Percentiles rank a stretch among this genome's conserved stretches.
phyloP scores from a whole-genome alignment of 305 asterid genomes.

The Lippia alba region DNA sequence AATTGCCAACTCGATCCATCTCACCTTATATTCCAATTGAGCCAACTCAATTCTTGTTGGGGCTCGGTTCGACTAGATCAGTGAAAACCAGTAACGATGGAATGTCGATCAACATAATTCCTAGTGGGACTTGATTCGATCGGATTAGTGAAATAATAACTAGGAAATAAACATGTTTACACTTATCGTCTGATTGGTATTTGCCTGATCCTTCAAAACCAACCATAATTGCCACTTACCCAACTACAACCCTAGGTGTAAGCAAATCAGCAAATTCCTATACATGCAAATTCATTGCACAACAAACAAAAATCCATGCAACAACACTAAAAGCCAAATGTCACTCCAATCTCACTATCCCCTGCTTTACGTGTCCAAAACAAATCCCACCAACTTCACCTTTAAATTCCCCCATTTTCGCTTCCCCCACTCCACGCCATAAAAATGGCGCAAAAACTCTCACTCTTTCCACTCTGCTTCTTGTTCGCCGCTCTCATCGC shows the following conservation, averaged over 20 bases:
- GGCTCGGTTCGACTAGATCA: too few species aligned
- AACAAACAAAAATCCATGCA: conserved; percentile 44
- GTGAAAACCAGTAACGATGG: too few species aligned
- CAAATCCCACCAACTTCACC: background rate
- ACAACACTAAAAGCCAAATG: conserved; percentile 39
- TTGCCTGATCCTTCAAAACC: background rate
- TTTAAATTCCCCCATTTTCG: conserved; percentile 33
- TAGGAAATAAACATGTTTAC: too few species aligned
- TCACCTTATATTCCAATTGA: too few species aligned
- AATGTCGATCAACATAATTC: too few species aligned
- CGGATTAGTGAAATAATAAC: too few species aligned
- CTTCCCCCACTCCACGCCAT: background rate
- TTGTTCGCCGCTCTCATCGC: conserved; percentile 32
- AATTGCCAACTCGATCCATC: too few species aligned
- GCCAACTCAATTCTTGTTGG: too few species aligned
- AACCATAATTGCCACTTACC: conserved; percentile 46
- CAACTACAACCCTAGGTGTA: conserved; percentile 39
- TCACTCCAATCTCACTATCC: conserved; percentile 31
- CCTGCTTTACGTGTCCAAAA: conserved; percentile 45
- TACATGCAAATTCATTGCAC: conserved; percentile 37
- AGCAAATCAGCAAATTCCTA: conserved; percentile 13
- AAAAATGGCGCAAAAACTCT: conserved; percentile 35
- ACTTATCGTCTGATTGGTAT: too few species aligned
- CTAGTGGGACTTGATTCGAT: too few species aligned
- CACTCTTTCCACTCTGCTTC: conserved; percentile 34